Evolutionary conservation across 1,139 yeast genomes (phyloP), one percentile per base, ranked within the genome.

Genomic region (Blastobotrys apis): DNA sequence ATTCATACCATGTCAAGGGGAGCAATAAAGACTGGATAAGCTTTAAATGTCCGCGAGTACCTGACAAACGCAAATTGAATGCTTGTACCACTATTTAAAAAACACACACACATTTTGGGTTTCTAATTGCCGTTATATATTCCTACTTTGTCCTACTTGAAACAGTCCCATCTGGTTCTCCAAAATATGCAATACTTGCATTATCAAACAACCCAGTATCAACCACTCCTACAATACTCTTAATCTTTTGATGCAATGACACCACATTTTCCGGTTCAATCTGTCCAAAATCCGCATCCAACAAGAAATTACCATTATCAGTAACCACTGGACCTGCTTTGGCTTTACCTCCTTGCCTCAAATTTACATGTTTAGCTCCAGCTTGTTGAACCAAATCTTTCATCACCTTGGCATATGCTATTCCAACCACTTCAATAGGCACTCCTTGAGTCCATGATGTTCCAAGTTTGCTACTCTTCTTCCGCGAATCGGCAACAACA

Each of bases 271-370:
- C 63, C 3, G 90, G 84, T 55, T 83, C 80, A 44, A 94, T 78
- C 47, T 75, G 76, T 26, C 96, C 97, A 61, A 94, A 92, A 63
- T 88, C 90, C 25, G 96, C 95, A 67, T 94, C 99, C 49, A 94
- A 77, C 53, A 94, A 75, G 62, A 88, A 86, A 67, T 90, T 92
- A 65, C 90, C 88, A 68, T 94, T 94, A 65, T 94, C 99, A 33
- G 98, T 90, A 49, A 94, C 84, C n/a, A 88, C 83, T 6, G 98
- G 98, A 16, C 99, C 99, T 4, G 98, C 98, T 68, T 94, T 94
- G 31, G 94, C 88, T 45, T 81, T 71, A 15, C 87, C 90, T 39
- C 97, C 98, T 56, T 82, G 81, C 66, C 99, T 79, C 57, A 94
- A 76, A 4, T 63, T 68, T 21, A 86, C 83, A 5, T 65, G 68